Evolutionary conservation across 2,329 filamentous ascomycete genomes (phyloP).

Genomic region (Chaetomium sp.): DNA sequence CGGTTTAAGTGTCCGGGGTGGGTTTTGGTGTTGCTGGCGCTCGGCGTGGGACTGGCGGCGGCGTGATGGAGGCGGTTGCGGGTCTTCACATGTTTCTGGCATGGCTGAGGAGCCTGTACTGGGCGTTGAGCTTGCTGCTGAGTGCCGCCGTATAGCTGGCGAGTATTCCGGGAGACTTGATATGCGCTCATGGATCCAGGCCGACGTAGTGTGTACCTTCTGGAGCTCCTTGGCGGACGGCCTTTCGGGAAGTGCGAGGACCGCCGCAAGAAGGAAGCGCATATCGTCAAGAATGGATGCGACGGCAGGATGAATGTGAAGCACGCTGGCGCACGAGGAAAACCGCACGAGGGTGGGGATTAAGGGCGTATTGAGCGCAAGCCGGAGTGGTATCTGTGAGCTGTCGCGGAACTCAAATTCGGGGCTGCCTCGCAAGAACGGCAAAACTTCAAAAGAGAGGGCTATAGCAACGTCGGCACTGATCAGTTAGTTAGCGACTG

Average conservation of each 20-base stretch:
- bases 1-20: constrained; percentile 11
- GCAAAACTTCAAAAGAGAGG: constrained; percentile 50
- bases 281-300: constrained; percentile 56
- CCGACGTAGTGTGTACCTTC: constrained; percentile 45
- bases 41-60: not conserved
- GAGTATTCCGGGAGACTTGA: constrained; percentile 23
- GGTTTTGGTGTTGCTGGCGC: constrained; percentile 1
- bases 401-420: constrained; percentile 48
- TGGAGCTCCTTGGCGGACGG: constrained; percentile 43
- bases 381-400: constrained; percentile 45
- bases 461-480: constrained; percentile 54
- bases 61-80: not conserved
- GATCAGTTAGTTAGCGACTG: constrained; percentile 1
- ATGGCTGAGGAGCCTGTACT: not conserved
- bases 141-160: not conserved
- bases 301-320: constrained; percentile 50
- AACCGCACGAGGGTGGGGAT: constrained; percentile 48
- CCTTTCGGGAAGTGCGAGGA: constrained; percentile 44
- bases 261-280: constrained; percentile 49
- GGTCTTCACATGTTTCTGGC: not conserved
- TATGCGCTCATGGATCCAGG: constrained; percentile 47
- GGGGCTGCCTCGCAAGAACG: constrained; percentile 45
- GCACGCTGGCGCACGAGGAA: constrained; percentile 43
- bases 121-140: constrained; percentile 1
- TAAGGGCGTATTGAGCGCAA: constrained; percentile 52